Evolutionary conservation across 2,329 filamentous ascomycete genomes (phyloP).

Genomic region (Beauveria sp.): DNA sequence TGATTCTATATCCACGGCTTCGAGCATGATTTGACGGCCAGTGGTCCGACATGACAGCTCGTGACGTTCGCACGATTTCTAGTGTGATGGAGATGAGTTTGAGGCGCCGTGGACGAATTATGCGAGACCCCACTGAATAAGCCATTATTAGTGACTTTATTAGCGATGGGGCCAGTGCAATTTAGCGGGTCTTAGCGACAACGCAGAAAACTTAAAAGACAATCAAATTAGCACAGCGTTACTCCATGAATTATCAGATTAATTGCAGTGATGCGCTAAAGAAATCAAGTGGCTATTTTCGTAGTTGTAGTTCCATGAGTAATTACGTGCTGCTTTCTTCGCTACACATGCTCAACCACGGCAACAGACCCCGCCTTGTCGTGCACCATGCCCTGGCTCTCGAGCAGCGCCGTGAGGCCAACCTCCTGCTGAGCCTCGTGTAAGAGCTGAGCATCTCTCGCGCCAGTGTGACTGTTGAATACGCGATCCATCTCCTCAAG

Average conservation of each 20-base stretch:
- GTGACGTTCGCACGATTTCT: background rate
- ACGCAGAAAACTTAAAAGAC: too few species aligned
- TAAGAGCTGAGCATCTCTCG: conserved; percentile 18
- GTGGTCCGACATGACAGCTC: background rate
- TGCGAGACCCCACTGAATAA: background rate
- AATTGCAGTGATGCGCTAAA: too few species aligned
- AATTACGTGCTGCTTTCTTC: background rate
- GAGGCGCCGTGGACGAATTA: background rate
- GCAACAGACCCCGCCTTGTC: conserved; percentile 2
- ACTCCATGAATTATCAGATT: too few species aligned
- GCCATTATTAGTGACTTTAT: background rate
- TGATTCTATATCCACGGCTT: too few species aligned
- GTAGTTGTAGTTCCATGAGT: too few species aligned
- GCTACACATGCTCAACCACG: background rate
- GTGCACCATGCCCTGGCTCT: background rate
- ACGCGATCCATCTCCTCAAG: conserved; percentile 48
- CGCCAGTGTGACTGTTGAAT: conserved; percentile 33
- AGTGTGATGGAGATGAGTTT: background rate
- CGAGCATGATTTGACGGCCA: too few species aligned
- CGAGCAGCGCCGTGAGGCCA: conserved; percentile 13
- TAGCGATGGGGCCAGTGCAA: background rate
- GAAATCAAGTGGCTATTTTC: too few species aligned
- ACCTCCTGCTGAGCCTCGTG: conserved; percentile 19
- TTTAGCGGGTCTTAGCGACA: background rate
- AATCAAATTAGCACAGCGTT: too few species aligned